Evolutionary conservation across 208 protist species (phyloP).

Genomic region (Leishmania gerbilli): DNA sequence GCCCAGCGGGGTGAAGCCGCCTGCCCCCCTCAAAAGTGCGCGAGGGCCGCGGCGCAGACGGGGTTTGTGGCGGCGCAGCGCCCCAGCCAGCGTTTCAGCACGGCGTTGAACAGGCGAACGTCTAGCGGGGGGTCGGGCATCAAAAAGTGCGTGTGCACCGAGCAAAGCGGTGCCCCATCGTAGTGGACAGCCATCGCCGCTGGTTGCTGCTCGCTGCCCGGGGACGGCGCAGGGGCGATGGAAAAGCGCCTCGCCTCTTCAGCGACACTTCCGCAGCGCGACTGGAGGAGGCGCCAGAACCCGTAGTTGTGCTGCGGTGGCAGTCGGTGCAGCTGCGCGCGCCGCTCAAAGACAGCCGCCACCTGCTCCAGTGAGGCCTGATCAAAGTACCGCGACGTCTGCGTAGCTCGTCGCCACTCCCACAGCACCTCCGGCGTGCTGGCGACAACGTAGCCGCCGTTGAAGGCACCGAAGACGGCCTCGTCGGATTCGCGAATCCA

Average conservation of each 20-base stretch:
- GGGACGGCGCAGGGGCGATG: slow-evolving; percentile 17
- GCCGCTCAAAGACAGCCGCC: slow-evolving; percentile 33
- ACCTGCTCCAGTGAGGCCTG: slow-evolving; percentile 75
- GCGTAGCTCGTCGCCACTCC: slow-evolving; percentile 64
- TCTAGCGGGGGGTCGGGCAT: slow-evolving; percentile 23
- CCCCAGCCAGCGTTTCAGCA: slow-evolving; percentile 53
- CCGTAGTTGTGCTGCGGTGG: slow-evolving; percentile 85
- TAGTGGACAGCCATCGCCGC: slow-evolving; percentile 44
- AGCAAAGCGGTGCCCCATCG: slow-evolving; percentile 54
- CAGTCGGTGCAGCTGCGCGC: slow-evolving; percentile 38
- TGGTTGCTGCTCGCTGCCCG: background rate
- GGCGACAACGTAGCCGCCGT: slow-evolving; percentile 70
- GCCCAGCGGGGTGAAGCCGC: too few species aligned
- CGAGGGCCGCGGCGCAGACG: slow-evolving; percentile 19
- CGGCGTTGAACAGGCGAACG: slow-evolving; percentile 60
- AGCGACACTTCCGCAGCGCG: slow-evolving; percentile 16
- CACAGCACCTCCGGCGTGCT: slow-evolving; percentile 41
- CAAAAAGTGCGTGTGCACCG: slow-evolving; percentile 82
- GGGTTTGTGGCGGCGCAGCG: slow-evolving; percentile 7
- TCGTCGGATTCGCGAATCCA: slow-evolving; percentile 51
- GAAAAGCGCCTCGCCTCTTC: slow-evolving; percentile 59
- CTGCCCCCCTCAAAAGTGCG: background rate
- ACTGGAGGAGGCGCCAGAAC: slow-evolving; percentile 83
- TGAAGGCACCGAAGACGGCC: slow-evolving; percentile 70
- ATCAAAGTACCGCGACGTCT: slow-evolving; percentile 74